phyloP scores from a whole-genome alignment of 768 basidiomycete genomes.

The Podaxis sp. region DNA sequence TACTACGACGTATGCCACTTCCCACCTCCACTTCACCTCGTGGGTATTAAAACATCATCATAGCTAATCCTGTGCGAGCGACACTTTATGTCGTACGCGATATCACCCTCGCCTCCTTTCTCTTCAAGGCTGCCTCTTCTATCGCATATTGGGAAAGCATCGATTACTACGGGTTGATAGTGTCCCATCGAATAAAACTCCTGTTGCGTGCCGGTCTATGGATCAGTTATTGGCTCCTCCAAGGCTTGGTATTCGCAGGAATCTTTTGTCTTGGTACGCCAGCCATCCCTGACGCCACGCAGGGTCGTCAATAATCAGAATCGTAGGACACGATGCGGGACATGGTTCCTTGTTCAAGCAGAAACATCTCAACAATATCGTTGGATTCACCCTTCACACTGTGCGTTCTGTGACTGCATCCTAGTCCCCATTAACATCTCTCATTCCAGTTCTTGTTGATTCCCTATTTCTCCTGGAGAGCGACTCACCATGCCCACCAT shows the following conservation, averaged over 20 bases:
- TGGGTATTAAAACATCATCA: neutral
- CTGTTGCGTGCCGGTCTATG: slow-evolving; percentile 38
- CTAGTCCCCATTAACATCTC: slow-evolving; percentile 14
- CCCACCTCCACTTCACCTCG: neutral
- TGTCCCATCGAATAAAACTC: slow-evolving; percentile 28
- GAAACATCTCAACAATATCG: slow-evolving; percentile 36
- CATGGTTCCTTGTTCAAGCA: slow-evolving; percentile 41
- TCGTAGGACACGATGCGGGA: slow-evolving; percentile 44
- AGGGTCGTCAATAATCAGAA: neutral
- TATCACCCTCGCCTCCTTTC: slow-evolving; percentile 37
- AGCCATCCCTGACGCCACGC: neutral
- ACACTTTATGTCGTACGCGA: slow-evolving; percentile 45
- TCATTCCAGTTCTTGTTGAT: slow-evolving; percentile 45
- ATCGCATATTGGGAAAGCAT: slow-evolving; percentile 41
- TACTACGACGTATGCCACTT: slow-evolving; percentile 38
- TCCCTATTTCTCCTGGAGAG: slow-evolving; percentile 66
- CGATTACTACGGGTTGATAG: slow-evolving; percentile 39
- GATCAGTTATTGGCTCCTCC: slow-evolving; percentile 50
- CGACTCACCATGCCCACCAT: slow-evolving; percentile 72
- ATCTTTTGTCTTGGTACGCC: slow-evolving; percentile 51
- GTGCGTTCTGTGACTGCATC: slow-evolving; percentile 23
- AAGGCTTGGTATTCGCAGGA: slow-evolving; percentile 50
- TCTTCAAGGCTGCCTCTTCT: slow-evolving; percentile 43
- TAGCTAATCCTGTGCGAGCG: slow-evolving; percentile 39
- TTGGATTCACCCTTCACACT: slow-evolving; percentile 52